These are phyloP conservation scores for Allium cepa DNA, from an alignment of 106 monocot genomes.

Conservation along the genomic window DNA sequence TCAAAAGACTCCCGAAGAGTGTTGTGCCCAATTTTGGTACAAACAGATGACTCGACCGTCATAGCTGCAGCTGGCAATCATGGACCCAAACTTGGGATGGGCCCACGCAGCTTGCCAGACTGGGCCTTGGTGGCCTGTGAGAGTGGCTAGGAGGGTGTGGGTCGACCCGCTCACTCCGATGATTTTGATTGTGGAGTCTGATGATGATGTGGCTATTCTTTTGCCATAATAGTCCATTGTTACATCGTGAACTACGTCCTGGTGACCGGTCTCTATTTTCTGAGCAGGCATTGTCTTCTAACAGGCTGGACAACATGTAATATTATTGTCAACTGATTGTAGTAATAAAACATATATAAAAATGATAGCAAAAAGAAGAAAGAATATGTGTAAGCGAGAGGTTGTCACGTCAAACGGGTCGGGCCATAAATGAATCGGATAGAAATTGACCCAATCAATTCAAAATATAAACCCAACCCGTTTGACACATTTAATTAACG, in stretches of 20 bases:
- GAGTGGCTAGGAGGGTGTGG: constrained; percentile 19
- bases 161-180: constrained; percentile 23
- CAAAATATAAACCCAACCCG: too few relatives aligned
- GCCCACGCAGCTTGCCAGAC: constrained; percentile 31
- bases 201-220: constrained; percentile 17
- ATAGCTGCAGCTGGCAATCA: constrained; percentile 20
- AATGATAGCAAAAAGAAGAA: too few relatives aligned
- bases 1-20: too few relatives aligned
- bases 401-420: too few relatives aligned
- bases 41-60: constrained; percentile 15
- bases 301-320: too few relatives aligned
- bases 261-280: constrained; percentile 15
- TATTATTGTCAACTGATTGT: too few relatives aligned
- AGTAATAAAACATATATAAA: too few relatives aligned
- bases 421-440: too few relatives aligned
- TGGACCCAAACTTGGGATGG: constrained; percentile 26
- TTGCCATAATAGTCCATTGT: constrained; percentile 19
- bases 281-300: constrained; percentile 10
- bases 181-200: constrained; percentile 16
- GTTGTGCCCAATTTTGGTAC: too few relatives aligned
- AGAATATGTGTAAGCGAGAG: too few relatives aligned
- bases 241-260: constrained; percentile 15
- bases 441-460: too few relatives aligned
- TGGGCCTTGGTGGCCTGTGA: constrained; percentile 22
- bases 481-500: too few relatives aligned